Base-by-base conservation (phyloP, 805 yeast genomes). In the Danielia oregonensis region DNA sequence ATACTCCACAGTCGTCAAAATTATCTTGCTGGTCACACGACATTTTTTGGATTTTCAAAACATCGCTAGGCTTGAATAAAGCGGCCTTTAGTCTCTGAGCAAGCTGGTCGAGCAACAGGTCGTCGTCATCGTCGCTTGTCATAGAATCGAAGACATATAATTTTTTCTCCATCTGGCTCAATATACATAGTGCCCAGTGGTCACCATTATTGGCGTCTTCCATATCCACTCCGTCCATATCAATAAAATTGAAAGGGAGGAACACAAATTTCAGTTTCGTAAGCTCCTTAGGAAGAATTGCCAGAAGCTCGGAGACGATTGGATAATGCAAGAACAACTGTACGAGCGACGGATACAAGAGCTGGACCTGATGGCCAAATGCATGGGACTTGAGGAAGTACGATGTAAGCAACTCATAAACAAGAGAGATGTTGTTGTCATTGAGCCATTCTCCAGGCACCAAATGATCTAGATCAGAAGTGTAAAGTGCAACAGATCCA, bases 151-250 rank as follows among this genome's bases (percentile, higher is more conserved):
- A 81, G 8, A 81, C 61, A 15, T 63, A 65, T 2, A 79, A 72
- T 21, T 58, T 63, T 12, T 62, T 57, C 26, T 75, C 81, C 10
- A 69, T 55, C 6, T 72, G 42, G 22, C 72, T 68, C 5, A 79
- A 62, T 11, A 83, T 68, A 10, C 79, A 66, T 11, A 85, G 57
- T 1, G 85, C 78, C 93, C 94, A 84, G 57, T 85, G 93, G 29
- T 78, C 78, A 1, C 91, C 93, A 12, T 80, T 79, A 40, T 76
- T 83, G 2, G 72, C 75, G 0, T 61, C 59, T 30, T 71, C 81
- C 26, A 77, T 61, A 35, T 78, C 82, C 7, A 40, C 42, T 21
- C 40, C 45, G 21, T 44, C 55, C 17, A 43, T 46, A 29, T 71
- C 81, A 40, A 75, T 78, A 50, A 76, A 82, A 52, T 82, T 84